Evolutionary conservation across 164 flowering plant genomes (phyloP), one percentile per base, ranked within the genome.

Genomic region (Macadamia integrifolia): DNA sequence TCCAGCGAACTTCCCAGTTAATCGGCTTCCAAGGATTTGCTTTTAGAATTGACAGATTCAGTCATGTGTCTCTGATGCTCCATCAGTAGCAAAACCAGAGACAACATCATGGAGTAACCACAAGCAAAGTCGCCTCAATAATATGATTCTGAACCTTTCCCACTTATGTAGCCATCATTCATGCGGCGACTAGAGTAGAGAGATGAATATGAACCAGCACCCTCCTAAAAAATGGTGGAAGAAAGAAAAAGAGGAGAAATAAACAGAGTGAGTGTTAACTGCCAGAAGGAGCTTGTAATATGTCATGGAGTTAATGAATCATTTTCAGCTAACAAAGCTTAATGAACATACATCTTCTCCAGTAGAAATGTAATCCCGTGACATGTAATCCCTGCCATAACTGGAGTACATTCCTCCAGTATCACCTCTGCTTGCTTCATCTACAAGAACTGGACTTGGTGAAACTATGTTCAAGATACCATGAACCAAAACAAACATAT

Each of bases 111-210:
- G 40, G 62, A 65, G 43, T 40, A 63, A 68, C 53, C 29, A 65
- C 62, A 65, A 43, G 70, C 43, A 65, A 74, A 74, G 71, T 66
- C 71, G 70, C 74, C 74, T 74, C 43, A 74, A 52, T 74, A 74
- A 66, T 74, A 74, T 48, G 74, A 58, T 8, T 65, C 58, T 9
- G 77, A 66, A 30, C 71, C 68, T 66, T 71, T 66, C 53, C 74
- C 65, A 66, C 67, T 53, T 62, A 46, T 6, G 53, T 74, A 74
- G 18, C 61, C 74, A 70, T 70, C 74, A 57, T 50, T 63, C 61
- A 67, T 50, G 49, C 64, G 63, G 7, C 77, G 77, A 58, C 74
- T 66, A 7, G 73, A 52, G 71, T 74, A 74, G 35, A 32, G 18
- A 28, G 74, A 66, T 28, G 77, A 70, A 46, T 74, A 66, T 46